Base-by-base conservation (phyloP, 495 filamentous ascomycete species). In the Pseudevernia furfuracea region DNA sequence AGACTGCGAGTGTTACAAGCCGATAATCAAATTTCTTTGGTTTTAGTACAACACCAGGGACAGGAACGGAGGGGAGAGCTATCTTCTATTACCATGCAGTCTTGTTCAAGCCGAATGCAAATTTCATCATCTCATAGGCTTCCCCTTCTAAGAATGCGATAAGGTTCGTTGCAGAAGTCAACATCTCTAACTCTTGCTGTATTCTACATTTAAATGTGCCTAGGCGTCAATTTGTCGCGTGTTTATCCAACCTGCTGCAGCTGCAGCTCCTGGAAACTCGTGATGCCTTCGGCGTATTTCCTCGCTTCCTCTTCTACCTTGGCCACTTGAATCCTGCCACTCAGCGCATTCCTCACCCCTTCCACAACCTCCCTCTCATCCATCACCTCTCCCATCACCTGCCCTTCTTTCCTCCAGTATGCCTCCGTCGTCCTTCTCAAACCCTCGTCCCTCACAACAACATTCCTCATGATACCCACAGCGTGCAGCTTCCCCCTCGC, bases 391-490 rank as follows among this genome's bases (percentile, higher is more conserved):
- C 68, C 66, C 70, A 68, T 71, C 28, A 71, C 53, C 43, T 60
- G 34, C 32, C 68, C 64, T 56, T 71, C 82, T 32, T 77, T 77
- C 55, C 74, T 74, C 85, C 85, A 88, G 70, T 88, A 88, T 52
- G 67, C 71, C 71, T 85, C 84, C 61, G 79, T 75, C 58, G 77
- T 77, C 59, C 73, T 74, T 71, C 84, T 80, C 67, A 87, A 73
- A 62, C 71, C 73, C 38, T 70, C 69, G 69, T 88, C 82, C 62
- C 85, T 70, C n/a, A 82, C 78, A 21, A 85, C 79, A 28, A 81
- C 81, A 72, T 85, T 87, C 49, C 82, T 73, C 15, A 85, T 71
- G 52, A 84, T 77, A 32, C 78, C 84, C 62, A 82, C 58, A 10
- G 81, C 80, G 58, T 78, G 78, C 59, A 86, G 69, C 71, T 84